Conservation (phyloP, 2,329 filamentous ascomycete species). For the Emmonsiellopsis sp. region DNA sequence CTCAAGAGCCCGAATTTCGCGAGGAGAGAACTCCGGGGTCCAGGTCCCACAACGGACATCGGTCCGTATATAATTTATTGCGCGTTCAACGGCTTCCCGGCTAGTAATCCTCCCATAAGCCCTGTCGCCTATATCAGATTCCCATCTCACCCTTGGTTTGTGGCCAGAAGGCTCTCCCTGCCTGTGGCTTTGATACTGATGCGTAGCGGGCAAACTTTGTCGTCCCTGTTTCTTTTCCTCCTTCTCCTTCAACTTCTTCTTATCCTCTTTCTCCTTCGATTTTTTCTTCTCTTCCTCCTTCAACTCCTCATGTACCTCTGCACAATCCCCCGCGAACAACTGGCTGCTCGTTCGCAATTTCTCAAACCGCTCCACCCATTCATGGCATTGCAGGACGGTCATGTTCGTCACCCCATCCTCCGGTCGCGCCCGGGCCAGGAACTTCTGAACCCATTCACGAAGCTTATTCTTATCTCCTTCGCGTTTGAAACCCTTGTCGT, state of each 20-base stretch:
- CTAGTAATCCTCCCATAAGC: too few relatives aligned
- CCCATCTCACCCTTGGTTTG: too few relatives aligned
- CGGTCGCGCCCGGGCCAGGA: slow-evolving; percentile 5
- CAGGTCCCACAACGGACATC: too few relatives aligned
- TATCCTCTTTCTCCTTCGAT: neutral
- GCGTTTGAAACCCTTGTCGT: neutral
- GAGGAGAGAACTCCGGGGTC: too few relatives aligned
- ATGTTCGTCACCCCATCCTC: slow-evolving; percentile 5
- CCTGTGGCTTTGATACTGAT: too few relatives aligned
- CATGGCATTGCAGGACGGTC: slow-evolving; percentile 6
- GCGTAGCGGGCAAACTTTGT: too few relatives aligned
- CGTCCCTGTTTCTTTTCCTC: slow-evolving; percentile 35
- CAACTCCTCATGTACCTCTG: slow-evolving; percentile 1
- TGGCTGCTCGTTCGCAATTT: slow-evolving; percentile 2
- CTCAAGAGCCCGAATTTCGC: too few relatives aligned
- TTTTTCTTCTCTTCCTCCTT: neutral
- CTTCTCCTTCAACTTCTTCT: slow-evolving; percentile 21
- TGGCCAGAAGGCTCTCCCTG: too few relatives aligned
- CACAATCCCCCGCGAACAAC: slow-evolving; percentile 7
- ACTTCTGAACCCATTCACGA: slow-evolving; percentile 8
- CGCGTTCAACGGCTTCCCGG: too few relatives aligned
- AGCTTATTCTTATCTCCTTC: slow-evolving; percentile 6
- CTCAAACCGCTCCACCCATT: slow-evolving; percentile 6
- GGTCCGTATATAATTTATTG: too few relatives aligned
- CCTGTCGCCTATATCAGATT: too few relatives aligned